Base-by-base conservation (phyloP, 225 moss, liverwort and hornwort genomes). In the Sphagnum contortum region DNA sequence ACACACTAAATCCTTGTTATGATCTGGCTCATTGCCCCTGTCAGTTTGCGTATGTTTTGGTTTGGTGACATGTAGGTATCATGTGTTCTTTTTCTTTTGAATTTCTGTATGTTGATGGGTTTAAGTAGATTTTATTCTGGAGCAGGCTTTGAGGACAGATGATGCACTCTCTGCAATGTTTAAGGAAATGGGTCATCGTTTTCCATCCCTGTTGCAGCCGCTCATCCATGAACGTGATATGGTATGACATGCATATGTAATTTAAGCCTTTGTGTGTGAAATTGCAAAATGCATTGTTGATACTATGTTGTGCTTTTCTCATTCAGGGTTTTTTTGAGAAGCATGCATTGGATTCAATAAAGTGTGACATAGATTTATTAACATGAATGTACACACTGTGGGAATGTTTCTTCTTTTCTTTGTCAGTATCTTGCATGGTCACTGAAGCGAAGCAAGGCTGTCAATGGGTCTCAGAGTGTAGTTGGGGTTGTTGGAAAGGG, bases 141-240 rank as follows among this genome's bases (percentile, higher is more conserved):
- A 52, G 52, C 70, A 84, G 79, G 77, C 70, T 54, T 70, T 91
- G 50, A 81, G 79, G 64, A 80, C 87, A 13, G 91, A 91, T 70
- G 91, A 88, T 74, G 91, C 76, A 6, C 72, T 88, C 62, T 91
- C 88, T 6, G 83, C 79, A 44, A 88, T 91, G 91, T 91, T 91
- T 66, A 62, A 77, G 49, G 91, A 83, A 68, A 81, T 91, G 54
- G 79, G 91, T 62, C 13, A 62, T 47, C 75, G 68, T 59, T 81
- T 86, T 59, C 91, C 91, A 14, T 91, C 91, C 9, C 69, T 91
- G 71, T 70, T 86, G 68, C 91, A 88, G 65, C 83, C 91, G 55
- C 85, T 91, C 3, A 75, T 91, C n/a, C 88, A 86, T 14, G 91
- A 91, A 69, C 85, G 88, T 55, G 91, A 91, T 47, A 83, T 86